These are phyloP conservation scores for Chalaropsis ovoidea DNA, from an alignment of 2,329 filamentous ascomycete species.

Conservation along the genomic window DNA sequence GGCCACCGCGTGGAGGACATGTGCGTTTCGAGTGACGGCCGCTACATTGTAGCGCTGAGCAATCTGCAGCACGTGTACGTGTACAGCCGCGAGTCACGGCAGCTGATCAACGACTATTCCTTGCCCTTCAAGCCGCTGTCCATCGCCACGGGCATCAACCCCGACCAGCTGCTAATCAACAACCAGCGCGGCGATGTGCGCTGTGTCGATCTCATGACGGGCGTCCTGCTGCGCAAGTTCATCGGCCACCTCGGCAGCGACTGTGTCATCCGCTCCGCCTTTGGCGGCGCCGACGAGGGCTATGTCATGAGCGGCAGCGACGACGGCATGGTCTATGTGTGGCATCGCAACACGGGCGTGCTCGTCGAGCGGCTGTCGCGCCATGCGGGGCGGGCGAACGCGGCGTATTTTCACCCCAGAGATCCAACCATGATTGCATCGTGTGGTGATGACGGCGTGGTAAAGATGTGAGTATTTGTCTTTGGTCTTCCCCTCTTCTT, in stretches of 20 bases:
- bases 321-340: conserved; percentile 68
- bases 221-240: conserved; percentile 63
- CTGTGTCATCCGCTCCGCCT: conserved; percentile 69
- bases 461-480: conserved; percentile 62
- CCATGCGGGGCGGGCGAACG: conserved; percentile 70
- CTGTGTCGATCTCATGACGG: conserved; percentile 65
- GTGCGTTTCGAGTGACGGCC: conserved; percentile 70
- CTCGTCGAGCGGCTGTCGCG: conserved; percentile 67
- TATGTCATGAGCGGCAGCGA: conserved; percentile 90
- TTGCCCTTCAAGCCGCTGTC: conserved; percentile 60
- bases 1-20: conserved; percentile 73
- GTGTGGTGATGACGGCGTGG: conserved; percentile 74
- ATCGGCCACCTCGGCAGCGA: conserved; percentile 63
- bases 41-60: conserved; percentile 68
- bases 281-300: conserved; percentile 84
- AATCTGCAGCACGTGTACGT: conserved; percentile 61
- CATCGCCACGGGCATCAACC: conserved; percentile 71
- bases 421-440: conserved; percentile 80
- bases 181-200: conserved; percentile 66
- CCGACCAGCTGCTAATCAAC: conserved; percentile 71
- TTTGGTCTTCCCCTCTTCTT: background rate
- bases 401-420: conserved; percentile 77
- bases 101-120: conserved; percentile 46
- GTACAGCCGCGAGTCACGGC: conserved; percentile 66
- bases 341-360: conserved; percentile 74